Evolutionary conservation across 805 yeast genomes (phyloP), one percentile per base, ranked within the genome.

Genomic region (Yarrowia divulgata): DNA sequence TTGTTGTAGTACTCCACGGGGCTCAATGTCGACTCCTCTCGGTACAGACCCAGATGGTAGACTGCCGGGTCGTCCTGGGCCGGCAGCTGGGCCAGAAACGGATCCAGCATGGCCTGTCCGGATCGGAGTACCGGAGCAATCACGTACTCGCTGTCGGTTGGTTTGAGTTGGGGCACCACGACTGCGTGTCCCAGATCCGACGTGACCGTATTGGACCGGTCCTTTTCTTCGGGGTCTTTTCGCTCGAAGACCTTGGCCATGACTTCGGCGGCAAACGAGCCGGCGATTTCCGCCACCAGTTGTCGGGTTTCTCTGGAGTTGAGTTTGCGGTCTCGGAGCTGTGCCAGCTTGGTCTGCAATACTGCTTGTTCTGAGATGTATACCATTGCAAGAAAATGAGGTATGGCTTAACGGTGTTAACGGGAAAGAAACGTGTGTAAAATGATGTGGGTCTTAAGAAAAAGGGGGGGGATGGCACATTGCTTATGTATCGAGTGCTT

Each of bases 1-100:
- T 76, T 76, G 71, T 77, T 77, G 71, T 77, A 77, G 73, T 77
- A 77, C 67, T 77, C 79, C 18, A 77, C 73, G 23, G 79, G 79
- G 19, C 72, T 69, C 16, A 77, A 71, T 8, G 78, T 70, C 55
- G 72, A 46, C 70, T 76, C 73, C 39, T 77, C 79, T 1, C 79
- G 72, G 70, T 74, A 77, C 49, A 77, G 70, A 6, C 79, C 79
- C n/a, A 77, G 69, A 58, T 77, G 78, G 70, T 73, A 75, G n/a
- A 76, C 73, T 4, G 78, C 66, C 0, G 66, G 75, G 18, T 71
- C 76, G 32, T 71, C 73, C 35, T 71, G 73, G 66, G 71, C 71
- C 2, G 79, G 79, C 42, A 77, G 71, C 57, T 75, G 67, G 23
- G 66, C 67, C 52, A 73, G 73, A 71, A 76, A 73, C 18, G 79